A percentile compares a stretch with the other conserved stretches of the same genome.
Evolutionary conservation across 1,139 yeast genomes (phyloP).

Genomic region (Kodamaea derodonti): DNA sequence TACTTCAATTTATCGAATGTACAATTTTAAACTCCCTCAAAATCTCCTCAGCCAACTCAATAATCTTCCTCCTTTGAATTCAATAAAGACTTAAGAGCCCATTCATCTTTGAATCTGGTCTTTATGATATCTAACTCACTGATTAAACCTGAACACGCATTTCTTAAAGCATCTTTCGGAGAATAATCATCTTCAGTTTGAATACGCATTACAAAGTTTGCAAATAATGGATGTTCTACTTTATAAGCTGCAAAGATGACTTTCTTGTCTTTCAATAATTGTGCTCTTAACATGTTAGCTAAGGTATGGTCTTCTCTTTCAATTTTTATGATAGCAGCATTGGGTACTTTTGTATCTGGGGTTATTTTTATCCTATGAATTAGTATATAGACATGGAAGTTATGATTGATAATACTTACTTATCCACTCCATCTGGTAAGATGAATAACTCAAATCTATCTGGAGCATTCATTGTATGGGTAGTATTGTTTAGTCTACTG

Average conservation of each 20-base stretch:
- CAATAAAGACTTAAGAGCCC: conserved; percentile 80
- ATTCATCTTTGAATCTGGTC: conserved; percentile 81
- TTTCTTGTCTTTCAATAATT: conserved; percentile 76
- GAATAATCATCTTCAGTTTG: conserved; percentile 95
- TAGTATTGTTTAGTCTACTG: neutral
- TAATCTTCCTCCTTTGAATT: conserved; percentile 51
- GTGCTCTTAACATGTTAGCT: conserved; percentile 85
- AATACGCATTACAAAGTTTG: conserved; percentile 86
- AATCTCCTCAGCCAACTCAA: conserved; percentile 3
- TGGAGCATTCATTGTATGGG: conserved; percentile 81
- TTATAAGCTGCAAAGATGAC: conserved; percentile 96
- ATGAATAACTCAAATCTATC: conserved; percentile 95
- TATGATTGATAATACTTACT: conserved; percentile 15
- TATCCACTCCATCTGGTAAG: conserved; percentile 95
- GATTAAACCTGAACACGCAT: conserved; percentile 82
- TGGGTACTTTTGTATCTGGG: conserved; percentile 93
- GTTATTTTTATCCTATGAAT: conserved; percentile 57
- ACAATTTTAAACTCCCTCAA: too few species aligned
- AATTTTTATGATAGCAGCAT: conserved; percentile 86
- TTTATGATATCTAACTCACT: conserved; percentile 72
- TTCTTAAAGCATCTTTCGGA: conserved; percentile 84
- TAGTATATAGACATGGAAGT: conserved; percentile 10
- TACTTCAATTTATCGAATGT: too few species aligned
- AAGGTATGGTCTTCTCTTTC: conserved; percentile 98
- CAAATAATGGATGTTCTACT: conserved; percentile 95